Percentiles rank a stretch among this genome's conserved stretches.
These are phyloP conservation scores for Microdochium trichocladiopsis DNA, from an alignment of 2,329 filamentous ascomycete genomes.

Conservation along the genomic window DNA sequence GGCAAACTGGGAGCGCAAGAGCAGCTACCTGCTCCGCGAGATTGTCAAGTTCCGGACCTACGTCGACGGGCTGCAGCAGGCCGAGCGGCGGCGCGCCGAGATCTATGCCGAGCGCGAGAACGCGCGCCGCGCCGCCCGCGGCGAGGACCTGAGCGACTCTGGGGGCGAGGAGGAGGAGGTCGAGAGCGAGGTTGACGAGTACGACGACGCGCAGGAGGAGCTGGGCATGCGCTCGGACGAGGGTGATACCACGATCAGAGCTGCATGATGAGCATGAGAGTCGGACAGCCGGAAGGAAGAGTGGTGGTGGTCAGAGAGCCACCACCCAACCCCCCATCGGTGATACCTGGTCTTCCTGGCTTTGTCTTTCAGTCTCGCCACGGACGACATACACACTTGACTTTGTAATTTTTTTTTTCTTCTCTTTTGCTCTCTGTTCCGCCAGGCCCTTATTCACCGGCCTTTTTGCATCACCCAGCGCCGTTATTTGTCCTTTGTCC, in stretches of 20 bases:
- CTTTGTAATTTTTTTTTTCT: too few species aligned
- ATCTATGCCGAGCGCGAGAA: constrained; percentile 58
- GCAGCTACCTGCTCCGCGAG: constrained; percentile 81
- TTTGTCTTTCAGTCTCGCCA: too few species aligned
- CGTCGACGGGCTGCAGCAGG: constrained; percentile 74
- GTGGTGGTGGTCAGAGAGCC: too few species aligned
- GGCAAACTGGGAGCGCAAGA: constrained; percentile 96
- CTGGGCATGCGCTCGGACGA: neutral
- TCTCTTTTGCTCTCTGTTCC: too few species aligned
- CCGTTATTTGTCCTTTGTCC: too few species aligned
- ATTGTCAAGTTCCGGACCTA: constrained; percentile 97
- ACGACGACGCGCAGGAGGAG: neutral
- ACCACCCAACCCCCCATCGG: too few species aligned
- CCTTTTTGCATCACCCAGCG: too few species aligned
- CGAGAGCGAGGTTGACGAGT: neutral
- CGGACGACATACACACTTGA: too few species aligned
- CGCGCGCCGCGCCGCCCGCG: constrained; percentile 40
- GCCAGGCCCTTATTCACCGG: too few species aligned
- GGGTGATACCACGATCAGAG: neutral
- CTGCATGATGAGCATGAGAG: neutral
- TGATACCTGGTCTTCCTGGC: too few species aligned
- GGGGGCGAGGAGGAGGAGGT: constrained; percentile 15
- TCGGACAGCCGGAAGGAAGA: too few species aligned
- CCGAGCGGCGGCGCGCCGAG: constrained; percentile 61
- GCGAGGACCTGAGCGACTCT: constrained; percentile 33